Conservation (phyloP, 139 green algal genomes). For the Closterium sp. region DNA sequence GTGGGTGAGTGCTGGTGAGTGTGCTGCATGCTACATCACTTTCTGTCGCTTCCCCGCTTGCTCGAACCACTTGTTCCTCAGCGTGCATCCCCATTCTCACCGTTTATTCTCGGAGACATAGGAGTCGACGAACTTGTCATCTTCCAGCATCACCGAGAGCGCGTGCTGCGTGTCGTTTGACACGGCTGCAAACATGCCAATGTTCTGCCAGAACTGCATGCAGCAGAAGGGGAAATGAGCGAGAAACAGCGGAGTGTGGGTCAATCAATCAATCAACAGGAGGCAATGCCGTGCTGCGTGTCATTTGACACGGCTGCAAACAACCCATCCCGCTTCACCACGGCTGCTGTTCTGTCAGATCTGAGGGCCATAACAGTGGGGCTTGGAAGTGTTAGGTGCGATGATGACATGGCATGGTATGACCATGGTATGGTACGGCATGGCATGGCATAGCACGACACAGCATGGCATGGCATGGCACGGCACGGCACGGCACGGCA, state of each 20-base stretch:
- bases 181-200: slow-evolving; percentile 39
- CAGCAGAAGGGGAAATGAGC: not conserved
- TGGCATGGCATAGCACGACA: not conserved
- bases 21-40: too few relatives aligned
- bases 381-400: too few relatives aligned
- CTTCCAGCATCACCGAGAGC: slow-evolving; percentile 35
- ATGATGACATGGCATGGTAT: not conserved
- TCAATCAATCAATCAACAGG: too few relatives aligned
- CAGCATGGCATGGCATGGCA: not conserved
- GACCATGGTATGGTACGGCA: not conserved
- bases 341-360: slow-evolving; percentile 24
- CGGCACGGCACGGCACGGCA: not conserved
- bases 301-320: slow-evolving; percentile 18
- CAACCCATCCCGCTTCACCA: too few relatives aligned
- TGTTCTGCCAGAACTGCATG: slow-evolving; percentile 29
- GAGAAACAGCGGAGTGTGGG: not conserved
- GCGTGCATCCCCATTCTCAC: not conserved
- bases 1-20: not conserved
- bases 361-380: not conserved
- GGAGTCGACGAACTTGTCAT: slow-evolving; percentile 29
- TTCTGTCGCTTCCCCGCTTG: too few relatives aligned
- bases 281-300: not conserved
- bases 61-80: too few relatives aligned
- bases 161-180: slow-evolving; percentile 40
- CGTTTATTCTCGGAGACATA: slow-evolving; percentile 32